phyloP scores from a whole-genome alignment of 2,329 filamentous ascomycete species.

The Ophiostoma piceae region DNA sequence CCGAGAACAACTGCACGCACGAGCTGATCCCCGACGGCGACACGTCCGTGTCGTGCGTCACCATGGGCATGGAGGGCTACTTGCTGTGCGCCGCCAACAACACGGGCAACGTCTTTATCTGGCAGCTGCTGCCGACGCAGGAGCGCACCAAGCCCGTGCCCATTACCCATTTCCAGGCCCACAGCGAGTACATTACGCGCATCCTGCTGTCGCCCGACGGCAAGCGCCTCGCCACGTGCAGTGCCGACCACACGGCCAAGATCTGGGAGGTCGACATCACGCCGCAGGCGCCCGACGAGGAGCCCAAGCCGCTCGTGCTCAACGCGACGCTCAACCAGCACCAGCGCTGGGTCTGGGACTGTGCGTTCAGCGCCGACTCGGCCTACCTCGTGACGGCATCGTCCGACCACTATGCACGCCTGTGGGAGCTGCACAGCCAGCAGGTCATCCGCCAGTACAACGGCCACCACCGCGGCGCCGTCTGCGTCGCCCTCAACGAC shows the following conservation, averaged over 20 bases:
- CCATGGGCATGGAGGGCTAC: slow-evolving; percentile 88
- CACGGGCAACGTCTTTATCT: slow-evolving; percentile 93
- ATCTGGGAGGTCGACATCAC: slow-evolving; percentile 91
- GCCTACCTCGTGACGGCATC: slow-evolving; percentile 91
- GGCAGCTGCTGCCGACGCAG: slow-evolving; percentile 80
- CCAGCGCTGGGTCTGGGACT: slow-evolving; percentile 97
- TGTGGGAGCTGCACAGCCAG: slow-evolving; percentile 85
- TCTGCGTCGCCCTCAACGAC: slow-evolving; percentile 90
- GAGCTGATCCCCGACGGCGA: slow-evolving; percentile 96
- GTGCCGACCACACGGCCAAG: slow-evolving; percentile 86
- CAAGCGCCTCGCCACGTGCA: slow-evolving; percentile 89
- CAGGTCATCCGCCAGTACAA: slow-evolving; percentile 93
- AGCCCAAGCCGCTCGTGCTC: slow-evolving; percentile 63
- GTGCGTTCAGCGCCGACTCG: slow-evolving; percentile 87
- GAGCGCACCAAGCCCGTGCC: slow-evolving; percentile 81
- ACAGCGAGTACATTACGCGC: slow-evolving; percentile 88
- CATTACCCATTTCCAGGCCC: slow-evolving; percentile 81
- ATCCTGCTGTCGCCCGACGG: slow-evolving; percentile 89
- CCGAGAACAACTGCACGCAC: slow-evolving; percentile 94
- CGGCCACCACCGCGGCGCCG: slow-evolving; percentile 84
- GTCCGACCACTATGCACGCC: slow-evolving; percentile 83
- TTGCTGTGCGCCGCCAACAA: slow-evolving; percentile 93
- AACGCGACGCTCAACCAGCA: slow-evolving; percentile 85
- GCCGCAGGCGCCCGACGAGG: slow-evolving; percentile 37
- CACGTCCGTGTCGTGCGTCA: slow-evolving; percentile 87